These are phyloP conservation scores for Endogone sp. DNA, from an alignment of 192 early-diverging fungal species.

Conservation along the genomic window DNA sequence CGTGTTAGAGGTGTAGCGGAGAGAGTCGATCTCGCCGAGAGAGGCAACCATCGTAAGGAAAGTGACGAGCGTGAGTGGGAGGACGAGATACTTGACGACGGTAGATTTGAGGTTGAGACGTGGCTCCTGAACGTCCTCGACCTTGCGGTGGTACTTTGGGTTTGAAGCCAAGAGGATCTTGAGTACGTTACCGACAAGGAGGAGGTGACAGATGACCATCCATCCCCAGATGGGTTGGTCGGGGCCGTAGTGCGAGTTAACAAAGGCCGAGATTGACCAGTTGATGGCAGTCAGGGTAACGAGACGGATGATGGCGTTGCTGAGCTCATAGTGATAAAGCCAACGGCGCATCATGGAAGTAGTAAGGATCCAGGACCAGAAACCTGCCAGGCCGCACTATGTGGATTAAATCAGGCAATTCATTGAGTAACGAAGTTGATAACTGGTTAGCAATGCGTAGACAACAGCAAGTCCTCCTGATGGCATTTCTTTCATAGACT, in stretches of 20 bases:
- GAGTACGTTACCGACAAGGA: conserved; percentile 36
- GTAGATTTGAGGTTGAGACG: conserved; percentile 28
- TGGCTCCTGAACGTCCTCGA: conserved; percentile 19
- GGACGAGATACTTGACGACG: conserved; percentile 31
- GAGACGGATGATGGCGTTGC: conserved; percentile 45
- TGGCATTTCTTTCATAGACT: not conserved
- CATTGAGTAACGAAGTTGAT: no score
- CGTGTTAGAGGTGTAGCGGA: conserved; percentile 29
- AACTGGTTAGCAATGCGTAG: not conserved
- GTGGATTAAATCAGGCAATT: no score
- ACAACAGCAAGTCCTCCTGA: not conserved
- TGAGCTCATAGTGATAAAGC: conserved; percentile 53
- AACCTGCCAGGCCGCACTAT: conserved; percentile 49
- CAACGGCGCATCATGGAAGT: conserved; percentile 52
- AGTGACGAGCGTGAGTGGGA: conserved; percentile 44
- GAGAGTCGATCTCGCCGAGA: conserved; percentile 38
- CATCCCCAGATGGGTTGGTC: conserved; percentile 56
- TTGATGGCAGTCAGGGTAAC: conserved; percentile 46
- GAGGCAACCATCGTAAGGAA: conserved; percentile 52
- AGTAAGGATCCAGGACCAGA: conserved; percentile 53
- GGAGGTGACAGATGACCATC: conserved; percentile 45
- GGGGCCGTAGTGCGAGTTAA: conserved; percentile 42
- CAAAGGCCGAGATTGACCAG: conserved; percentile 48
- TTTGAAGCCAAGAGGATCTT: conserved; percentile 27
- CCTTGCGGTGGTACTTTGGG: conserved; percentile 27